Conservation (phyloP, 169 alveolate species). For the Theileria parva region DNA sequence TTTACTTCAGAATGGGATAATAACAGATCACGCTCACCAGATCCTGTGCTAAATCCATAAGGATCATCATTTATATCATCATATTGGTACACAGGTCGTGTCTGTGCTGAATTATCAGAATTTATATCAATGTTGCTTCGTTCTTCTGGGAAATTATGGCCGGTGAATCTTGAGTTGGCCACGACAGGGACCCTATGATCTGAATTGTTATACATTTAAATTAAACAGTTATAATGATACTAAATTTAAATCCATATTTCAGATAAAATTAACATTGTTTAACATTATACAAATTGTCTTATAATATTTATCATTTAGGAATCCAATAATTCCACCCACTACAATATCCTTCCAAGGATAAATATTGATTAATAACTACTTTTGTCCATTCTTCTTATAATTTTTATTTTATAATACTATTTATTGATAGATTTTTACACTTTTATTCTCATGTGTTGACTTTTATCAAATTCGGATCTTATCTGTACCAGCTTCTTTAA, state of each 20-base stretch:
- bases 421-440: background rate
- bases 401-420: background rate
- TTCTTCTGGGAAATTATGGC: slow-evolving; percentile 51
- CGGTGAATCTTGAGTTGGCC: slow-evolving; percentile 35
- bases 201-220: slow-evolving; percentile 17
- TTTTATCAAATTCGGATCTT: background rate
- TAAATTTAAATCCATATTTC: slow-evolving; percentile 1
- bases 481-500: background rate
- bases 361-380: background rate
- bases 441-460: background rate
- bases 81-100: slow-evolving; percentile 23
- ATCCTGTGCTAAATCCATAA: slow-evolving; percentile 11
- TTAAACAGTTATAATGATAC: background rate
- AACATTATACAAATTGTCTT: background rate
- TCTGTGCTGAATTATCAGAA: background rate
- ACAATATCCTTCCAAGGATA: slow-evolving; percentile 11
- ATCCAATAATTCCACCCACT: slow-evolving; percentile 31
- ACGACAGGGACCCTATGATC: slow-evolving; percentile 15
- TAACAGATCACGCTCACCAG: slow-evolving; percentile 9
- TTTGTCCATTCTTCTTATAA: background rate
- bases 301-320: background rate
- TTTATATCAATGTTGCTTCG: slow-evolving; percentile 7
- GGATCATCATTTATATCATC: slow-evolving; percentile 2
- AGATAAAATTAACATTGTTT: background rate
- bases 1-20: background rate